A percentile compares a stretch with the other conserved stretches of the same genome.
phyloP scores from a whole-genome alignment of 2,329 filamentous ascomycete species.

The Calonectria ilicicola region DNA sequence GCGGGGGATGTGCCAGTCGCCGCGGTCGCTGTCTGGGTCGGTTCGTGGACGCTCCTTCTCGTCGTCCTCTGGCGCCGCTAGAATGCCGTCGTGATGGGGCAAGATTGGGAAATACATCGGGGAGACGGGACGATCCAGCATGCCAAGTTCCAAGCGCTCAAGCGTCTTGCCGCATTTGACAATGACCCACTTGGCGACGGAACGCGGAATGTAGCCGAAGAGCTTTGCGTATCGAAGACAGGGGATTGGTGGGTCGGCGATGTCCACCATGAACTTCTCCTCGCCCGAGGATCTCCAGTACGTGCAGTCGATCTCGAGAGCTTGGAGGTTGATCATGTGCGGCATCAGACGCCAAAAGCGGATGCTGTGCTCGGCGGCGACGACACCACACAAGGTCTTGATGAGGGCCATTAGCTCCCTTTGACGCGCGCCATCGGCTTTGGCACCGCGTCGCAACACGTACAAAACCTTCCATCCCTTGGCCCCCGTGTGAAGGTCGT shows the following conservation, averaged over 20 bases:
- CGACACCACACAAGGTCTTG: background rate
- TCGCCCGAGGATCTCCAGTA: background rate
- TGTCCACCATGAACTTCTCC: background rate
- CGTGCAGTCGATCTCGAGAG: background rate
- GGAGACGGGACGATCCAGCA: slow-evolving; percentile 26
- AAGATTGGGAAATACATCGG: background rate
- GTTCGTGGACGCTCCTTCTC: background rate
- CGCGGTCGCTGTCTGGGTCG: background rate
- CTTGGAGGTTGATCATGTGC: background rate
- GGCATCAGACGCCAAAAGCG: background rate
- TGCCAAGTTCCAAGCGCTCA: slow-evolving; percentile 28
- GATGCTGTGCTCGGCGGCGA: background rate
- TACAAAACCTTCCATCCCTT: background rate
- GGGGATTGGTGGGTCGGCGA: background rate
- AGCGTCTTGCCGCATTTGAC: slow-evolving; percentile 3
- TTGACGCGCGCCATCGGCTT: background rate
- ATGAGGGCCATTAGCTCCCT: background rate
- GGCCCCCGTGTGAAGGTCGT: background rate
- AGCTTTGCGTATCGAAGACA: slow-evolving; percentile 27
- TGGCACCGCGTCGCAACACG: background rate
- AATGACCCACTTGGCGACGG: slow-evolving; percentile 21
- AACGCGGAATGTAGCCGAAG: slow-evolving; percentile 21
- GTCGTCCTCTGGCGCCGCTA: background rate
- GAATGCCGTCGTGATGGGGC: background rate
- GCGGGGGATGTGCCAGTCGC: background rate